Conservation (phyloP, 2,329 filamentous ascomycete species). For the Alternaria incomplexa region DNA sequence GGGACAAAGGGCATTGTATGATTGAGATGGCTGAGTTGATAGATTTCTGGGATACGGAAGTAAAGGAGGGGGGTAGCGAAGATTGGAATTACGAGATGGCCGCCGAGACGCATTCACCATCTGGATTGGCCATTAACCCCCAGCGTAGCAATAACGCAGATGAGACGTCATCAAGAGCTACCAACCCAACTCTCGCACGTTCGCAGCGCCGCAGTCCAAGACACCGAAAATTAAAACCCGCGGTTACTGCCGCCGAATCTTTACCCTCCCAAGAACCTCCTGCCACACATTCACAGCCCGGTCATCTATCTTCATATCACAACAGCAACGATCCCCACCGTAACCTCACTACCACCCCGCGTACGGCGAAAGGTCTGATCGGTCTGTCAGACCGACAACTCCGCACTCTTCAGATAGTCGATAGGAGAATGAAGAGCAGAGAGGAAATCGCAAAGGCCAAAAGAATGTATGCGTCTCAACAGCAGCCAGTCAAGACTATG, state of each 20-base stretch:
- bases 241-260: fast-evolving
- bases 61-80: neutral
- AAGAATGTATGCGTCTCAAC: neutral
- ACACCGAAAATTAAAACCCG: neutral
- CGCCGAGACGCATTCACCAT: neutral
- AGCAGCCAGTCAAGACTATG: neutral
- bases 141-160: neutral
- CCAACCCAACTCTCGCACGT: neutral
- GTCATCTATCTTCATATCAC: neutral
- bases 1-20: constrained; percentile 1
- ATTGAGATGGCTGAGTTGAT: neutral
- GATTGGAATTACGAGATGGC: neutral
- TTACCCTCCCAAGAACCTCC: neutral
- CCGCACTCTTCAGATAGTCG: neutral
- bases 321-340: neutral
- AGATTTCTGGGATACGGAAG: neutral
- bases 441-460: neutral
- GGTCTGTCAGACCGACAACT: neutral
- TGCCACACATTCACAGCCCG: neutral
- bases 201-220: neutral
- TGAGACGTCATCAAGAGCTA: neutral
- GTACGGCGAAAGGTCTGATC: neutral
- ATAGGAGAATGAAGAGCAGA: constrained; percentile 3
- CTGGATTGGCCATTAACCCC: neutral
- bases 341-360: neutral